Evolutionary conservation across 192 early-diverging fungal species (phyloP).

Genomic region (Gonapodya sp.): DNA sequence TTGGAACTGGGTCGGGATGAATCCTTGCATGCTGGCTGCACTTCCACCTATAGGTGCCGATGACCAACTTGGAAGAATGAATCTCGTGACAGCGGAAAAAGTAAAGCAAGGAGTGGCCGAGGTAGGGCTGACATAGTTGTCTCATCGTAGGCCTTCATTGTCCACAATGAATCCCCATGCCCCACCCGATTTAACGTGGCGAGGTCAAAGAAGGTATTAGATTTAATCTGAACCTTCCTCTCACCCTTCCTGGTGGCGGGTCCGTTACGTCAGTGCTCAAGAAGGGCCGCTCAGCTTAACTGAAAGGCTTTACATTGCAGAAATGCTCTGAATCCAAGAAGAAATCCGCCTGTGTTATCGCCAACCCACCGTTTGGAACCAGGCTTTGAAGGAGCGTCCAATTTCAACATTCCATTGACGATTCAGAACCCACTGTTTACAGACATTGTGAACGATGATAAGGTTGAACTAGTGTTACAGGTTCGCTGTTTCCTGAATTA

Average conservation of each 20-base stretch:
- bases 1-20: too few relatives aligned
- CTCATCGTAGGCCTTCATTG: neutral
- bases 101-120: slow-evolving; percentile 6
- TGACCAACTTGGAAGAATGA: neutral
- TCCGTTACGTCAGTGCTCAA: neutral
- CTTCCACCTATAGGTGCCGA: too few relatives aligned
- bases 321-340: neutral
- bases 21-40: too few relatives aligned
- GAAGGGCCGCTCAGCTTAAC: too few relatives aligned
- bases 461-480: neutral
- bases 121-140: too few relatives aligned
- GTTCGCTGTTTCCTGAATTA: too few relatives aligned
- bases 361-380: neutral
- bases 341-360: neutral
- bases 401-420: neutral
- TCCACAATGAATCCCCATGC: neutral
- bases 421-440: neutral
- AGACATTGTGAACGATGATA: slow-evolving; percentile 5
- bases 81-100: slow-evolving; percentile 8
- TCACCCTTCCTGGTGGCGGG: neutral
- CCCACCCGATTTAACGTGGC: neutral
- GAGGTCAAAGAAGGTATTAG: neutral
- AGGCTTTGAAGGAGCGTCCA: neutral
- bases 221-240: neutral
- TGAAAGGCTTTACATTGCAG: too few relatives aligned